Conservation (phyloP, 352 stramenopile genomes). For the Globisporangium apiculatum region DNA sequence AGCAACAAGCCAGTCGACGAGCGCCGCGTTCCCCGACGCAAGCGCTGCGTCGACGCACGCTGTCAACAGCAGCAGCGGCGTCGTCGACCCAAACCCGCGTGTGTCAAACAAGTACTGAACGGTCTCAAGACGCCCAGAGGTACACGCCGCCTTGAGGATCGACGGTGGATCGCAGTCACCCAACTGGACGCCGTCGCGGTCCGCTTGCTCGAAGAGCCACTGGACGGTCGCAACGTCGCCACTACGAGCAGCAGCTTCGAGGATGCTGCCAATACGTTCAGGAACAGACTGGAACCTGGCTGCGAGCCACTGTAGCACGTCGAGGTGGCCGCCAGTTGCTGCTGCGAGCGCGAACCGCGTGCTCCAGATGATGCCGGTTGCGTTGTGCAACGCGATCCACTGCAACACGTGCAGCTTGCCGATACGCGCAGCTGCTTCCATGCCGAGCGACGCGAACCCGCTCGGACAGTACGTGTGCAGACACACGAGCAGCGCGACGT, state of each 20-base stretch:
- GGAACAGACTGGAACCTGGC: neutral
- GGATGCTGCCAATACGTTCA: neutral
- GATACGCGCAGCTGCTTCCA: neutral
- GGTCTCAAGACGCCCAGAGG: neutral
- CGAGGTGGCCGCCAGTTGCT: neutral
- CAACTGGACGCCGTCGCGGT: neutral
- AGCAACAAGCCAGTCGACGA: conserved; percentile 1
- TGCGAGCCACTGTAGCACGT: conserved; percentile 2
- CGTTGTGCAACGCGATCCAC: neutral
- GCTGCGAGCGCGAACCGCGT: neutral
- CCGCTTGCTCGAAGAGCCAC: too few relatives aligned
- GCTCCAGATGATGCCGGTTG: neutral
- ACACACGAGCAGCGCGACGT: neutral
- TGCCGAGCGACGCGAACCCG: neutral
- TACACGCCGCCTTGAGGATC: neutral
- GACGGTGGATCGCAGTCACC: neutral
- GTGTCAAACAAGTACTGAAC: neutral
- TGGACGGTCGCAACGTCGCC: too few relatives aligned
- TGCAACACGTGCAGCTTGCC: conserved; percentile 5
- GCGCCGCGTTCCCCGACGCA: neutral
- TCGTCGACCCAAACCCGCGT: neutral
- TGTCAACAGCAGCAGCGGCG: too few relatives aligned
- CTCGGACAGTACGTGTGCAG: neutral
- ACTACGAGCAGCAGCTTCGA: too few relatives aligned
- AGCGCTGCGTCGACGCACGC: neutral